Evolutionary conservation across 106 monocot genomes (phyloP).

Genomic region (Platanthera guangdongensis): DNA sequence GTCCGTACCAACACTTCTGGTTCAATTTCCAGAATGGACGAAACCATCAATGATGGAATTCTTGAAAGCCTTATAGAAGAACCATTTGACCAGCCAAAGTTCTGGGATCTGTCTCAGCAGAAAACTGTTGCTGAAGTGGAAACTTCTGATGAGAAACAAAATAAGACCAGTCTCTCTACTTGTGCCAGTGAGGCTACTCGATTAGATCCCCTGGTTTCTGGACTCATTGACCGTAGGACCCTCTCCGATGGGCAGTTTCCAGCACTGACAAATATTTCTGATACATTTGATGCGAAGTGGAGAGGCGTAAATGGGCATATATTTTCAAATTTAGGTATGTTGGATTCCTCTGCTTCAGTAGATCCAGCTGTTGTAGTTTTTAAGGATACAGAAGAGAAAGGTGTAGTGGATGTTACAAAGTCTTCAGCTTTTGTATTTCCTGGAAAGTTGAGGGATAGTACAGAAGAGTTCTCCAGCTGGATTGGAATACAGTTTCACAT

Average conservation of each 20-base stretch:
- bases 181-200: constrained; percentile 34
- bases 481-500: constrained; percentile 42
- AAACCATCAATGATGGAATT: constrained; percentile 12
- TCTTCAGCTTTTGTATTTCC: constrained; percentile 20
- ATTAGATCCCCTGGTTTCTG: constrained; percentile 27
- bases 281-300: constrained; percentile 79
- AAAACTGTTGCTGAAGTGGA: constrained; percentile 15
- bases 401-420: constrained; percentile 15
- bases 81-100: constrained; percentile 5
- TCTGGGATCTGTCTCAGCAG: constrained; percentile 5
- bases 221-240: constrained; percentile 34
- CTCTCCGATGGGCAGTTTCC: constrained; percentile 71
- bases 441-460: constrained; percentile 21
- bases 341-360: constrained; percentile 13
- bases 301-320: constrained; percentile 42
- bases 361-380: constrained; percentile 16
- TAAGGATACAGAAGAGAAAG: constrained; percentile 26
- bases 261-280: constrained; percentile 38
- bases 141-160: constrained; percentile 16
- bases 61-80: constrained; percentile 10
- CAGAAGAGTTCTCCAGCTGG: constrained; percentile 42
- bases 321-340: constrained; percentile 9
- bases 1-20: constrained; percentile 11
- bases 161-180: constrained; percentile 21
- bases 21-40: constrained; percentile 18